Conservation (phyloP, 805 yeast species). For the Nakazawaea ernobii region DNA sequence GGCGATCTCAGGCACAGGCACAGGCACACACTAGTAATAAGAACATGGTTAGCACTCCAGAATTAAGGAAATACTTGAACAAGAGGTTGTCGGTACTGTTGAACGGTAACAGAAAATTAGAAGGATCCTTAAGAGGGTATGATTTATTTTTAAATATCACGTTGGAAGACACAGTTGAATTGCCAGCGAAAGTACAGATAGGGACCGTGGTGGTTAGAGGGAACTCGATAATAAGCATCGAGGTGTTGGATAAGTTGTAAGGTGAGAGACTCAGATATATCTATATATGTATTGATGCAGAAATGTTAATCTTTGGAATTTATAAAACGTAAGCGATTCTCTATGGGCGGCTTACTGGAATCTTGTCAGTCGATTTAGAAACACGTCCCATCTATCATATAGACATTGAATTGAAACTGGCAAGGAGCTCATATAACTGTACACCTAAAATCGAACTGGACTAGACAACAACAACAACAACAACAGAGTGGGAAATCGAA, state of each 20-base stretch:
- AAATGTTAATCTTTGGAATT: neutral
- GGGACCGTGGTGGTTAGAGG: conserved; percentile 44
- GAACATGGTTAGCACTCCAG: conserved; percentile 30
- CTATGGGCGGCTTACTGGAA: too few relatives aligned
- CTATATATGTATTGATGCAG: neutral
- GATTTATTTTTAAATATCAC: conserved; percentile 48
- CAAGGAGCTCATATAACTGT: too few relatives aligned
- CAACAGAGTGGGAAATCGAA: too few relatives aligned
- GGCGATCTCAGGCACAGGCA: neutral
- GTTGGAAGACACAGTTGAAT: conserved; percentile 21
- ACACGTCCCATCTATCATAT: too few relatives aligned
- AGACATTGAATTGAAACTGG: too few relatives aligned
- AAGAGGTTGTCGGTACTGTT: conserved; percentile 68
- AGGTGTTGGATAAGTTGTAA: conserved; percentile 24
- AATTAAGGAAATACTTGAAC: conserved; percentile 60
- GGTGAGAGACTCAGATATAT: neutral
- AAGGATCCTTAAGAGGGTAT: conserved; percentile 82
- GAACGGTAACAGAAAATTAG: conserved; percentile 71
- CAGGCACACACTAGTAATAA: too few relatives aligned
- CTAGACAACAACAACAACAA: too few relatives aligned
- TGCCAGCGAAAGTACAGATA: conserved; percentile 13
- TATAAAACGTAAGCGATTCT: too few relatives aligned
- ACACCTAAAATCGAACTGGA: too few relatives aligned
- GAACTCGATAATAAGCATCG: conserved; percentile 45
- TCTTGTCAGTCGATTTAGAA: too few relatives aligned